phyloP scores from a whole-genome alignment of 2,329 filamentous ascomycete genomes.

The Fusarium illudens region DNA sequence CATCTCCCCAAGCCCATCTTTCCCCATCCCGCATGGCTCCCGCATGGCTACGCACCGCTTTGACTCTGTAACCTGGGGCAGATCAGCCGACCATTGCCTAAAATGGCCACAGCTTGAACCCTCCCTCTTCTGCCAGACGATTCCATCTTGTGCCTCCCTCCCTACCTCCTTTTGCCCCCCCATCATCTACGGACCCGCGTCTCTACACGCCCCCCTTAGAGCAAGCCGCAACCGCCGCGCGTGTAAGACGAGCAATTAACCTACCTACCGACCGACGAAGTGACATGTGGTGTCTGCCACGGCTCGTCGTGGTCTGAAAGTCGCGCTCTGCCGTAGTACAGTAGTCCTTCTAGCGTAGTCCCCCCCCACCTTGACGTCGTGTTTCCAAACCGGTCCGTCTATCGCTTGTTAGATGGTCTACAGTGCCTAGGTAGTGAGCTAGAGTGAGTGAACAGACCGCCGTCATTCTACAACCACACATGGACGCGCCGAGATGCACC shows the following conservation, averaged over 20 bases:
- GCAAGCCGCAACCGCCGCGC: conserved; percentile 1
- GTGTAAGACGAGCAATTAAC: not conserved
- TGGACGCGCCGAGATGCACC: not conserved
- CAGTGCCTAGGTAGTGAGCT: conserved; percentile 2
- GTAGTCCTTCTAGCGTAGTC: not conserved
- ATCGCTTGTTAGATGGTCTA: conserved; percentile 7
- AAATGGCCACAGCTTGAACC: conserved; percentile 6
- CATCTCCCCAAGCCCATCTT: conserved; percentile 8
- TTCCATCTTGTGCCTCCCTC: not conserved
- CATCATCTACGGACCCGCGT: conserved; percentile 8
- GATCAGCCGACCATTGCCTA: conserved; percentile 27
- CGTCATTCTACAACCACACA: not conserved
- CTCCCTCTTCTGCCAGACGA: not conserved
- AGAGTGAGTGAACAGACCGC: not conserved
- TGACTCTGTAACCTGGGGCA: conserved; percentile 8
- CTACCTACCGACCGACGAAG: not conserved
- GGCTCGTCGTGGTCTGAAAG: not conserved
- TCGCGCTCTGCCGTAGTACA: not conserved
- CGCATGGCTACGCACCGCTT: conserved; percentile 10
- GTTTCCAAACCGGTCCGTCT: conserved; percentile 7
- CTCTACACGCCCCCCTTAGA: conserved; percentile 2
- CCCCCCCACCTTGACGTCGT: conserved; percentile 16
- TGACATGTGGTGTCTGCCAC: not conserved
- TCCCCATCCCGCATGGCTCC: conserved; percentile 12
- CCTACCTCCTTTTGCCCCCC: not conserved